Base-by-base conservation (phyloP, 768 basidiomycete species). In the Crepidotus variabilis region DNA sequence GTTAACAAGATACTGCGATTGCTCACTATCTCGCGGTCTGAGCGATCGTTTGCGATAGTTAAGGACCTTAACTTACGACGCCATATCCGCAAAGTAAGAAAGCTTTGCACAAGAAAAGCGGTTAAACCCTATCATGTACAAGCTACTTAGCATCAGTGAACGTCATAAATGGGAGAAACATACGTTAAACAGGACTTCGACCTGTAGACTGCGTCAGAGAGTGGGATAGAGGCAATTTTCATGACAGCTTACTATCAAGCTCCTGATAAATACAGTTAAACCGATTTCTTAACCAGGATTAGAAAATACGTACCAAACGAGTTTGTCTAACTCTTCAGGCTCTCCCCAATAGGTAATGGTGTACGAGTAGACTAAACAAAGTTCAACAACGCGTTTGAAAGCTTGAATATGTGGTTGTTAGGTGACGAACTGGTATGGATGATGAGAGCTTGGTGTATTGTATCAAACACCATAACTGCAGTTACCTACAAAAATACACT, bases 361-460 rank as follows among this genome's bases (percentile, higher is more conserved):
- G 52, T 68, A 68, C 9, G 50, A 55, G 45, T 68, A 68, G 7
- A 68, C 67, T 68, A 21, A 3, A 18, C 8, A 22, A 4, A 20
- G 28, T n/a, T 52, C 8, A 53, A 50, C 10, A 33, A 21, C 21
- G 16, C 6, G n/a, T 48, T 48, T 28, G 9, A 21, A 28, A 47
- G 6, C 18, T 3, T 23, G 14, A n/a, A n/a, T n/a, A n/a, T n/a
- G 20, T 8, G 1, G 5, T 34, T 11, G 18, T n/a, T 35, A 47
- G 35, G 16, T 49, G 0, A 61, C 71, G 51, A 62, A 78, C 84
- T 65, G 2, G 76, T 72, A 57, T 85, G 82, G 0, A 78, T 75
- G 56, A 86, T 81, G 24, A 85, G 63, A 1, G 66, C 71, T 60
- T 85, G 84, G 58, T 85, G 82, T 0, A 76, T 58, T 0, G 79